Evolutionary conservation across 2,329 filamentous ascomycete species (phyloP), one percentile per base, ranked within the genome.

Genomic region (Fusarium transvaalense): DNA sequence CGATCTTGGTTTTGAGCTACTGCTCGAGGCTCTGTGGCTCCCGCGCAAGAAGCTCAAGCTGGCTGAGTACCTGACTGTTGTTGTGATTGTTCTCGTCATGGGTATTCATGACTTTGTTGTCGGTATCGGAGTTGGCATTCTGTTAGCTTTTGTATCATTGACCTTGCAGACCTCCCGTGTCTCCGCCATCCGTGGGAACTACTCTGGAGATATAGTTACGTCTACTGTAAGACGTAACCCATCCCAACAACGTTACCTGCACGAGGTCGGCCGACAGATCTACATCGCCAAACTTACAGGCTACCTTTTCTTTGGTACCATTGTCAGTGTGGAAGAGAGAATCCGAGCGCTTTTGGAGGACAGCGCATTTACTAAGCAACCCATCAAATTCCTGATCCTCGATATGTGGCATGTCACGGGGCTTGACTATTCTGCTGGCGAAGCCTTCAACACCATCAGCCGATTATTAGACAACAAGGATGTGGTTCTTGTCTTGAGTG

Each of bases 221-320:
- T 98, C 96, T 1, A 97, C 96, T 0, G 96, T 99, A 29, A 88
- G 96, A 54, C 89, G 96, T 55, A 97, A 97, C 71, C 92, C 93
- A 1, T 90, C 94, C 5, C 96, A 99, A 73, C 91, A 94, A 63
- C 89, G 92, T 61, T 99, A 96, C 75, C 83, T 99, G 6, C 90
- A 90, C 64, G 87, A 95, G 69, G 94, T 96, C 17, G 94, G 95
- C 5, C 87, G 88, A 32, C 96, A 99, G 77, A 96, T 97, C 34
- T 91, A 92, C 61, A 90, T 98, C 50, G 91, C 97, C 74, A 98
- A 98, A 78, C 86, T 99, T 17, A 91, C 92, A 0, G 95, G 96
- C 0, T 98, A 95, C 75, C 87, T 99, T n/a, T 99, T 99, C 83
- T 99, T 99, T 72, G 96, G 96, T 17, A 98, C 94, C 4, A 97